These are phyloP conservation scores for Aspergillus pseudoviridinutans DNA, from an alignment of 2,329 filamentous ascomycete genomes.

Conservation along the genomic window DNA sequence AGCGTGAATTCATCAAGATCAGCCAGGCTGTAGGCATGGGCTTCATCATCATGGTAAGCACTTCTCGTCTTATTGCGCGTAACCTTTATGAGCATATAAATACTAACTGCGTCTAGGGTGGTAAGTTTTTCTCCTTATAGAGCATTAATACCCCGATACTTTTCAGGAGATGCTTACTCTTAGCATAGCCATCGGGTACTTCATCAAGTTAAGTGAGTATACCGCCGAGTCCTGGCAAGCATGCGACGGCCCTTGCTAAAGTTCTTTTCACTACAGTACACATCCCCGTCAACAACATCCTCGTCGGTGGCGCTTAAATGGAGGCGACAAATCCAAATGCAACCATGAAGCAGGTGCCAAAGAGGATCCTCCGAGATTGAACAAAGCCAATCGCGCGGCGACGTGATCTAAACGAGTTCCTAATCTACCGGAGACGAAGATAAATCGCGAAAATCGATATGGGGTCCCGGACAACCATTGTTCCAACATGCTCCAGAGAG, in stretches of 20 bases:
- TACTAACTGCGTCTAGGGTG: conserved; percentile 1
- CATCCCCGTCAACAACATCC: conserved; percentile 49
- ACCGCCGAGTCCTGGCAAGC: background rate
- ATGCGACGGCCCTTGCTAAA: conserved; percentile 11
- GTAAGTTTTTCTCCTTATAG: background rate
- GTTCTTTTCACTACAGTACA: conserved; percentile 34
- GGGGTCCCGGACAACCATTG: background rate
- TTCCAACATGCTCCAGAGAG: background rate
- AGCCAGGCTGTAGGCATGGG: conserved; percentile 58
- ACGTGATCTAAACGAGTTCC: background rate
- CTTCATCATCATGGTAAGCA: conserved; percentile 53
- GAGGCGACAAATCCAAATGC: background rate
- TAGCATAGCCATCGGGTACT: conserved; percentile 50
- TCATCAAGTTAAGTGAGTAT: conserved; percentile 56
- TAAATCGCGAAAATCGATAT: background rate
- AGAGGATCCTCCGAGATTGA: background rate
- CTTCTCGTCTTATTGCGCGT: background rate
- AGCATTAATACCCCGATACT: background rate
- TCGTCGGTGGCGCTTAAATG: conserved; percentile 44
- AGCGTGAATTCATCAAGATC: conserved; percentile 59
- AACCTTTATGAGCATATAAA: background rate
- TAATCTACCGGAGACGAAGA: background rate
- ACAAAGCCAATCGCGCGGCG: background rate
- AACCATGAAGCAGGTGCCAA: background rate
- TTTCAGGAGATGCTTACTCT: conserved; percentile 7